Evolutionary conservation across 768 basidiomycete genomes (phyloP).

Genomic region (Gymnopilus junonius): DNA sequence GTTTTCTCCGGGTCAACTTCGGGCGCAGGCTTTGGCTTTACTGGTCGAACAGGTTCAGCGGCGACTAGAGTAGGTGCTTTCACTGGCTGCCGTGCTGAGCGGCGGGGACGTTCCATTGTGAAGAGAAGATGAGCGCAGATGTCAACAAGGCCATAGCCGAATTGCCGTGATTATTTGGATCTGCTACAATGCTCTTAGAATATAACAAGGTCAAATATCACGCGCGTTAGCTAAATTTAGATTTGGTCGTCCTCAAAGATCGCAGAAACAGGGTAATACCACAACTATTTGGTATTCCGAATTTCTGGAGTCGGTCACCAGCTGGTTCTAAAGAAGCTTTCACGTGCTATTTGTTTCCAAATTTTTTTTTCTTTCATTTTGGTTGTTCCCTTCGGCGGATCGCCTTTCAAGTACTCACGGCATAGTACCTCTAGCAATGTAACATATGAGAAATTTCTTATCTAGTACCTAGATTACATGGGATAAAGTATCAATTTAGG

Average conservation of each 20-base stretch:
- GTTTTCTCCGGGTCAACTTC: slow-evolving; percentile 37
- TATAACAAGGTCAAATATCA: neutral
- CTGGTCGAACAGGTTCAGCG: slow-evolving; percentile 14
- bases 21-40: slow-evolving; percentile 33
- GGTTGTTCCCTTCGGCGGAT: neutral
- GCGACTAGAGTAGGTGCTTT: slow-evolving; percentile 11
- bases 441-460: neutral
- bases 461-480: neutral
- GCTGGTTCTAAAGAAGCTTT: neutral
- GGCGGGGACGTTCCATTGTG: slow-evolving; percentile 34
- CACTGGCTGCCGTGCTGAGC: slow-evolving; percentile 25
- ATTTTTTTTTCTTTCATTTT: neutral
- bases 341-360: too few species aligned
- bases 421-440: too few species aligned
- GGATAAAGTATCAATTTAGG: neutral
- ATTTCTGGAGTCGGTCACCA: neutral
- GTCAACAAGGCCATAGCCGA: neutral
- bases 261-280: neutral
- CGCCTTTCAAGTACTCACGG: too few species aligned
- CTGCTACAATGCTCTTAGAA: neutral
- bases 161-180: neutral
- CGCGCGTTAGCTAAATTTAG: neutral
- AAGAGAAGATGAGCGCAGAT: neutral
- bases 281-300: too few species aligned
- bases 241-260: neutral